A percentile compares a stretch with the other conserved stretches of the same genome.
phyloP scores from a whole-genome alignment of 2,329 filamentous ascomycete genomes.

The Pseudophaeomoniella oleicola region DNA sequence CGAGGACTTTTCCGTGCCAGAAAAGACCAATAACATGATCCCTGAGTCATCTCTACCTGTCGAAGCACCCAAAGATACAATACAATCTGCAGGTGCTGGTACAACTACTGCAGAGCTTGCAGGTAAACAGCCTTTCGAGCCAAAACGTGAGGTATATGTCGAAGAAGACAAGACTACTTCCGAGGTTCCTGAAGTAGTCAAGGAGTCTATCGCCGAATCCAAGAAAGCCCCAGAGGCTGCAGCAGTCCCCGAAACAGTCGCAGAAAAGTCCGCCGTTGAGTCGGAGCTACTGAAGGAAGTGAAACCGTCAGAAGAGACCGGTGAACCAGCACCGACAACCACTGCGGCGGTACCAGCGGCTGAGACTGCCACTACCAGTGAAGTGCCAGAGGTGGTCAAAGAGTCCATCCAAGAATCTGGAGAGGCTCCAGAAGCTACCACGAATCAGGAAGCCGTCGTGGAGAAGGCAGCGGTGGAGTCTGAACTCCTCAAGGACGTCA shows the following conservation, averaged over 20 bases:
- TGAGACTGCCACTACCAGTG: too few species aligned
- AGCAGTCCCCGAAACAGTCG: slow-evolving; percentile 50
- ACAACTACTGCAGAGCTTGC: slow-evolving; percentile 32
- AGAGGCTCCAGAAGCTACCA: slow-evolving; percentile 54
- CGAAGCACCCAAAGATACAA: slow-evolving; percentile 24
- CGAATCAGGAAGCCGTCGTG: slow-evolving; percentile 51
- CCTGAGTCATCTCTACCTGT: slow-evolving; percentile 74
- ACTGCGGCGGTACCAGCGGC: slow-evolving; percentile 21
- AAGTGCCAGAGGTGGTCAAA: slow-evolving; percentile 29
- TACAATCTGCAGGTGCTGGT: slow-evolving; percentile 34
- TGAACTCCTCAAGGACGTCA: slow-evolving; percentile 48
- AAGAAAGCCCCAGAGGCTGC: slow-evolving; percentile 56
- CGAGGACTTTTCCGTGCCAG: slow-evolving; percentile 35
- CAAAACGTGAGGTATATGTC: slow-evolving; percentile 5
- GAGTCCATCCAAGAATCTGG: slow-evolving; percentile 36
- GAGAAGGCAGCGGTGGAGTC: slow-evolving; percentile 64
- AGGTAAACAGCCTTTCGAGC: slow-evolving; percentile 27
- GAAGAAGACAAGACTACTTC: slow-evolving; percentile 44
- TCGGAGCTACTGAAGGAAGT: slow-evolving; percentile 50
- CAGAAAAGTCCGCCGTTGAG: slow-evolving; percentile 63
- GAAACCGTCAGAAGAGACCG: slow-evolving; percentile 18
- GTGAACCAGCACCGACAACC: slow-evolving; percentile 24
- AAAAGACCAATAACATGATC: slow-evolving; percentile 50
- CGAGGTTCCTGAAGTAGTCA: slow-evolving; percentile 30
- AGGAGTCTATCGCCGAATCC: slow-evolving; percentile 33